Percentiles rank a stretch among this genome's conserved stretches.
phyloP scores from a whole-genome alignment of 2,329 filamentous ascomycete species.

The Bertia moriformis region DNA sequence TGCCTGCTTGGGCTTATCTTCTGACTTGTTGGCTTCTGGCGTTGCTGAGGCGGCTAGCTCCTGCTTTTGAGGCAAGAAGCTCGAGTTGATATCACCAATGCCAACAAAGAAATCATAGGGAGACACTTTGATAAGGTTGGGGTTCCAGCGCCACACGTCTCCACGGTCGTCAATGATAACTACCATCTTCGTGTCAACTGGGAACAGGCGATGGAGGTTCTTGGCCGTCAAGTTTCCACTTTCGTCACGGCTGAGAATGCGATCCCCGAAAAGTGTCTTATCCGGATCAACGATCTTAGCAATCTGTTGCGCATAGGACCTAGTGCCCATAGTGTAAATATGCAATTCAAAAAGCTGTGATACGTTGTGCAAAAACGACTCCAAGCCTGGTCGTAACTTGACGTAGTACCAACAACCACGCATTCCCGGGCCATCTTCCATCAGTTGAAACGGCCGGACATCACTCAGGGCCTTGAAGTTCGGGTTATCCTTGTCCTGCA shows the following conservation, averaged over 20 bases:
- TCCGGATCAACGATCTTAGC: constrained; percentile 54
- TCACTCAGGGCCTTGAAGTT: constrained; percentile 53
- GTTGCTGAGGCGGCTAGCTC: constrained; percentile 5
- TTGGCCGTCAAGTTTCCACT: constrained; percentile 54
- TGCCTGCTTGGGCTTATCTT: not conserved
- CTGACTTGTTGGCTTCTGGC: constrained; percentile 6
- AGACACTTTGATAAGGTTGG: constrained; percentile 51
- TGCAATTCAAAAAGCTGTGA: constrained; percentile 52
- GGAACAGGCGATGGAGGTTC: constrained; percentile 49
- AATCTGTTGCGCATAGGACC: constrained; percentile 52
- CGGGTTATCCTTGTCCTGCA: constrained; percentile 47
- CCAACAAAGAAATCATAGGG: constrained; percentile 59
- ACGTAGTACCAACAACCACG: constrained; percentile 54
- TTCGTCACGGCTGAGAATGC: constrained; percentile 55
- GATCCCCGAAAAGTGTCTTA: constrained; percentile 48
- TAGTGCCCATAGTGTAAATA: constrained; percentile 60
- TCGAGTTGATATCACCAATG: constrained; percentile 61
- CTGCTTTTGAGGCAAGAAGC: constrained; percentile 46
- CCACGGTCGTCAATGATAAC: constrained; percentile 59
- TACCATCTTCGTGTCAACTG: constrained; percentile 59
- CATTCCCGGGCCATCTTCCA: constrained; percentile 43
- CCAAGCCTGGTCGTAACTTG: constrained; percentile 50
- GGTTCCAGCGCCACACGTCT: constrained; percentile 57
- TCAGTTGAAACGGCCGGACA: constrained; percentile 47
- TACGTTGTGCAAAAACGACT: constrained; percentile 44